Evolutionary conservation across 2,329 filamentous ascomycete genomes (phyloP), one percentile per base, ranked within the genome.

Genomic region (Trichoderma oligosporum): DNA sequence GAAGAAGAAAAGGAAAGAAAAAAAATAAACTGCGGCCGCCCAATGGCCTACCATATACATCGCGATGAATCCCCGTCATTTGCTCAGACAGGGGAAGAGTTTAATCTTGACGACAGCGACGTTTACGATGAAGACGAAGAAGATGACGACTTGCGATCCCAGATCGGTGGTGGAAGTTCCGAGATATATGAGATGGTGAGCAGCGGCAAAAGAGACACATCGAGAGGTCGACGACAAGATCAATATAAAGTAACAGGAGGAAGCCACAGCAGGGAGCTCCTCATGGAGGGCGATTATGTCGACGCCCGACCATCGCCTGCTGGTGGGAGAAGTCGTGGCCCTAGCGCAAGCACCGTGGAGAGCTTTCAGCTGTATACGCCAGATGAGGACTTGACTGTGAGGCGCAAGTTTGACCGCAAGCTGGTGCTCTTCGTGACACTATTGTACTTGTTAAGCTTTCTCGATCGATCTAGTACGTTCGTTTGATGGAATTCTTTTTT

Each of bases 401-500:
- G 91, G 56, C 79, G 78, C 66, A 91, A 89, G 73, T 84, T 96
- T 63, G 91, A 96, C 70, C 78, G 83, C 56, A 83, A 81, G 62
- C 79, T 97, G 53, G 89, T 96, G 5, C 70, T 89, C 1, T 95
- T 96, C 68, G 80, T 96, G 61, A 88, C 89, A 9, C 70, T 93
- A 58, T 78, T 96, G 11, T 97, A 94, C 69, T 82, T 95, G 78
- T 76, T 96, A 61, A 88, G 86, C 61, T 96, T 96, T 68, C 73
- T 96, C 62, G 91, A 96, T 71, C 81, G 91, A 63, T 92, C 89
- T 16, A 96, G 89, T 91, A 76, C 61, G 79, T 75, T 4, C 22
- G 25, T 42, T 39, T 14, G 27, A 9, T 41, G 14, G 12, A 20
- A 4, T 27, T 20, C 48, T 22, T 27, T 4, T 36, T 49, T 4